These are phyloP conservation scores for Phytophthora agathidicida DNA, from an alignment of 352 stramenopile species.

Conservation along the genomic window DNA sequence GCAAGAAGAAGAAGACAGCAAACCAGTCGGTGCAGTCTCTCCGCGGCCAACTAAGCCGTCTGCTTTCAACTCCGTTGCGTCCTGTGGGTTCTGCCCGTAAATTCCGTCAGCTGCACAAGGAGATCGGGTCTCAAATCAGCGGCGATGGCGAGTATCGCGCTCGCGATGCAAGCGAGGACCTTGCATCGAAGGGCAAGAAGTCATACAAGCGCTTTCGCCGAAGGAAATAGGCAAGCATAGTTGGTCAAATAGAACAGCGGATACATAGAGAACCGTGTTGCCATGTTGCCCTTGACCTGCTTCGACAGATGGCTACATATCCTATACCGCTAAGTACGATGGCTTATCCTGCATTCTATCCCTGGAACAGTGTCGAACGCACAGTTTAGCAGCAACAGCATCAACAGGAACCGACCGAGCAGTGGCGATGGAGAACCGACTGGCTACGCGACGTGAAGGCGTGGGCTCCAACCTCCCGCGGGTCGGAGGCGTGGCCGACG, in stretches of 20 bases:
- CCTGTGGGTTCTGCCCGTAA: slow-evolving; percentile 83
- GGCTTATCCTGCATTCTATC: neutral
- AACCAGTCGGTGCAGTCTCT: slow-evolving; percentile 63
- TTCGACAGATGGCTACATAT: neutral
- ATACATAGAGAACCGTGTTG: slow-evolving; percentile 15
- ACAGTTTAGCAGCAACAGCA: slow-evolving; percentile 8
- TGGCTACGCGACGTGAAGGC: slow-evolving; percentile 37
- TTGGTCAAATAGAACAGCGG: neutral
- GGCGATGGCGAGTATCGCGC: slow-evolving; percentile 79
- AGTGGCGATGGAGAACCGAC: slow-evolving; percentile 48
- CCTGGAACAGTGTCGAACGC: slow-evolving; percentile 14
- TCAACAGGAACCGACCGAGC: no score
- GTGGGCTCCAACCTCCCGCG: slow-evolving; percentile 21
- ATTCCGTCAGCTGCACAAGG: slow-evolving; percentile 82
- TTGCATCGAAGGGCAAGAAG: slow-evolving; percentile 78
- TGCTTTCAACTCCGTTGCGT: slow-evolving; percentile 68
- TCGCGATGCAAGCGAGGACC: slow-evolving; percentile 75
- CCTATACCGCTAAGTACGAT: slow-evolving; percentile 16
- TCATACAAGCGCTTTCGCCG: slow-evolving; percentile 85
- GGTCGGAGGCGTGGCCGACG: slow-evolving; percentile 38
- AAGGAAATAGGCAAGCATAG: slow-evolving; percentile 31
- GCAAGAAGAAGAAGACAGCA: slow-evolving; percentile 51
- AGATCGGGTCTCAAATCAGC: slow-evolving; percentile 67
- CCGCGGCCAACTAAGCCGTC: slow-evolving; percentile 56
- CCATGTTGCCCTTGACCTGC: neutral